Evolutionary conservation across 2,329 filamentous ascomycete genomes (phyloP), one percentile per base, ranked within the genome.

Genomic region (Pestalotiopsis sp.): DNA sequence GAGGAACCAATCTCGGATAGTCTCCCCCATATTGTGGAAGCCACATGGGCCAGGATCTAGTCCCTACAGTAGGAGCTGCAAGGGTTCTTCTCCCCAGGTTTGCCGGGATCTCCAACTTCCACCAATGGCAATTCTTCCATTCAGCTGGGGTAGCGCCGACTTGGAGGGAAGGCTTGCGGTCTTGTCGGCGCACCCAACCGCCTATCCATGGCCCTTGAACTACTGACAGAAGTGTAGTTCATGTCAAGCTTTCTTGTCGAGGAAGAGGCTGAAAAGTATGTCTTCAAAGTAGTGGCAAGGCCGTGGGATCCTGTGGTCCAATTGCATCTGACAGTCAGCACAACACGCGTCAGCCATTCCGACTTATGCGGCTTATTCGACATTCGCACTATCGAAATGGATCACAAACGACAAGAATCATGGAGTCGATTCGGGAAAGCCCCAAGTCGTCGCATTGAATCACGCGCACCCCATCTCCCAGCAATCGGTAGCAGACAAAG

Each of bases 51-150:
- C 41, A 17, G 45, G 25, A 25, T 36, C 41, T 20, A 49, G 63
- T 57, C 65, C 57, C 38, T 38, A 36, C 38, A 13, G 14, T 57
- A 41, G 58, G 49, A 62, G 59, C 36, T 36, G 17, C 59, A 20
- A n/a, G 57, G 39, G 49, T 38, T 27, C 57, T 13, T 62, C 56
- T 27, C 63, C 63, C 63, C 63, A 57, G 45, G 12, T 65, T 57
- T 17, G 17, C 63, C 39, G 66, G 66, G 49, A 41, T 25, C 25
- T 49, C 67, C 13, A 39, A 20, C 61, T 68, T 69, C 70, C 70
- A 71, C 70, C 70, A 71, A 71, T 70, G 56, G 58, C 4, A 67
- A 62, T 65, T 70, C 27, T 31, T 12, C 69, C 69, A 14, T 59
- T 31, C 17, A 12, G 59, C 25, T 27, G n/a, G 27, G 31, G 25